Conservation (phyloP, 1,284 basidiomycete genomes). For the Papiliotrema terrestris region DNA sequence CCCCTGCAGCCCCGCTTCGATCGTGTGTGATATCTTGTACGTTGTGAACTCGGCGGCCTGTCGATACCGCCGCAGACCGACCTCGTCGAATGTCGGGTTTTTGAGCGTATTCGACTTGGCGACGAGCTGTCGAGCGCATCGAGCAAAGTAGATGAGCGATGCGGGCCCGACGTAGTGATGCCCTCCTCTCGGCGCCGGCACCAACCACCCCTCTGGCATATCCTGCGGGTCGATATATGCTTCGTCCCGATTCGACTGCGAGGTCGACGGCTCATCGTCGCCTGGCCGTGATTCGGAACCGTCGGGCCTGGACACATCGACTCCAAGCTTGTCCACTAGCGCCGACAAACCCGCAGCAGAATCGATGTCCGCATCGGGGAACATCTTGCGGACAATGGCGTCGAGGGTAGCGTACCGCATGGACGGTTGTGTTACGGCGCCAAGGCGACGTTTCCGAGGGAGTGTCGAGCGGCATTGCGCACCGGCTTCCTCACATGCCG, state of each 20-base stretch:
- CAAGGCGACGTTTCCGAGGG: conserved; percentile 9
- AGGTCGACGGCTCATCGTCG: neutral
- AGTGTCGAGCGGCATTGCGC: conserved; percentile 10
- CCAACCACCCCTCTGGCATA: conserved; percentile 19
- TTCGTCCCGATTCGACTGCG: neutral
- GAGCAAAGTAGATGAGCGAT: conserved; percentile 15
- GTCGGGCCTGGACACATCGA: neutral
- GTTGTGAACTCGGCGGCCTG: conserved; percentile 19
- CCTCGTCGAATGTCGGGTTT: conserved; percentile 12
- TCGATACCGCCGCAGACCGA: conserved; percentile 11
- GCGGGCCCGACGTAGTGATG: conserved; percentile 20
- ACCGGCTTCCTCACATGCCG: conserved; percentile 12
- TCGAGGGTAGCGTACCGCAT: conserved; percentile 10
- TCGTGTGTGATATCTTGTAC: conserved; percentile 13
- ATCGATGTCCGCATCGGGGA: conserved; percentile 12
- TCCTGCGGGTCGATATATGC: neutral
- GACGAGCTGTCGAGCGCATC: conserved; percentile 9
- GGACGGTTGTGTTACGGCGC: neutral
- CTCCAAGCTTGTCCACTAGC: conserved; percentile 3
- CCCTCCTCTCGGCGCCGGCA: conserved; percentile 17
- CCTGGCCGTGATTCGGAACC: neutral
- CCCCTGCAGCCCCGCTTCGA: conserved; percentile 14
- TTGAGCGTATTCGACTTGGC: conserved; percentile 10
- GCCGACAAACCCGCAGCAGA: conserved; percentile 1
- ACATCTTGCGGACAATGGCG: conserved; percentile 11